These are phyloP conservation scores for Penicillium fuscoglaucum DNA, from an alignment of 2,329 filamentous ascomycete species.

Conservation along the genomic window DNA sequence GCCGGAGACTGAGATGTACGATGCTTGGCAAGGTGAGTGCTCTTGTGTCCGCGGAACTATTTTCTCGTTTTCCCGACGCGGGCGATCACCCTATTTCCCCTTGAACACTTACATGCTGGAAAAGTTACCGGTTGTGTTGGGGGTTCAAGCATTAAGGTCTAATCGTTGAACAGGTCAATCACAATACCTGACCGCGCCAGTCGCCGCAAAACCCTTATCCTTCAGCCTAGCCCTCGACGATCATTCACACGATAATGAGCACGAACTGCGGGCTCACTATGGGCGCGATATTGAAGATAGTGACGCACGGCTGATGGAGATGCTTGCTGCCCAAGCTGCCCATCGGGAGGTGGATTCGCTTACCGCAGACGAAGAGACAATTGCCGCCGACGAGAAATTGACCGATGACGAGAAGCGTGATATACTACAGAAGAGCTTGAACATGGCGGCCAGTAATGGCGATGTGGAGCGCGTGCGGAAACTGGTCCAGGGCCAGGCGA, in stretches of 20 bases:
- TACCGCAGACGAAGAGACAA: slow-evolving; percentile 75
- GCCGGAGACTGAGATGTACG: slow-evolving; percentile 94
- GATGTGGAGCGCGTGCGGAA: slow-evolving; percentile 78
- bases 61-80: not conserved
- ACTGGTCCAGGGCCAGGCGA: slow-evolving; percentile 72
- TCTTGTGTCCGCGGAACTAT: not conserved
- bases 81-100: not conserved
- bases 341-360: slow-evolving; percentile 69
- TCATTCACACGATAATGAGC: slow-evolving; percentile 66
- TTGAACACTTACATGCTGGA: not conserved
- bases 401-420: slow-evolving; percentile 75
- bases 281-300: slow-evolving; percentile 63
- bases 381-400: slow-evolving; percentile 72
- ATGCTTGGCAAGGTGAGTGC: slow-evolving; percentile 89
- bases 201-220: slow-evolving; percentile 77
- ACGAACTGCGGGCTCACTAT: slow-evolving; percentile 37
- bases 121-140: not conserved
- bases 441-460: slow-evolving; percentile 95
- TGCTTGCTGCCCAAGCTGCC: slow-evolving; percentile 91
- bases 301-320: slow-evolving; percentile 87
- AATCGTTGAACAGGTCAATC: slow-evolving; percentile 70
- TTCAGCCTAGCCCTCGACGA: slow-evolving; percentile 87
- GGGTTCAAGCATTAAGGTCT: slow-evolving; percentile 2
- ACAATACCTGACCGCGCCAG: slow-evolving; percentile 86
- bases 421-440: slow-evolving; percentile 80